Base-by-base conservation (phyloP, 352 stramenopile genomes). In the Pythium myriotylum region DNA sequence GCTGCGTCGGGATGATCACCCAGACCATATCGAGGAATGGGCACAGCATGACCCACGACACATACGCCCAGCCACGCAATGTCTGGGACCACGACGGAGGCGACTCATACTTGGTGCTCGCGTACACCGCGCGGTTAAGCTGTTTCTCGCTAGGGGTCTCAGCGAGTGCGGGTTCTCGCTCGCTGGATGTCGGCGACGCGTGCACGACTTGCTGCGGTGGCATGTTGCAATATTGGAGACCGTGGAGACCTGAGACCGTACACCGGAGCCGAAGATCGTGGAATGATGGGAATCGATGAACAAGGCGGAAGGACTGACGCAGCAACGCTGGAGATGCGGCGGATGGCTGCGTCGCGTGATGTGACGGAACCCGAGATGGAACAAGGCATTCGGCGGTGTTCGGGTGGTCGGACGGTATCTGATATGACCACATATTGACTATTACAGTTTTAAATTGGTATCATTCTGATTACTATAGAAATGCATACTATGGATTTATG, bases 1-100 rank as follows among this genome's bases (percentile, higher is more conserved):
- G 68, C 42, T 70, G 74, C 59, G 86, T 59, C 4, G 81, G 81
- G 56, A 88, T 76, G 47, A 89, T 69, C 20, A 91, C 56, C 27
- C 83, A 89, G 10, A 76, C 65, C n/a, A 78, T 71, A 52, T 89
- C 76, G 26, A 92, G 58, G 49, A 89, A 87, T 24, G 80, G 70
- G 19, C 67, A 72, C 0, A 76, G 12, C 46, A 89, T 57, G 24
- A 91, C 67, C 13, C 80, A 69, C 8, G 83, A 33, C 29, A 91
- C 16, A 63, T 82, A 88, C 23, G 60, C 55, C 43, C 59, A 59
- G 61, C 80, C 81, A 20, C 74, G 59, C 40, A 87, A 52, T 41
- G 69, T 65, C 62, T 86, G 68, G 13, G 41, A 57, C 66, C 58
- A 80, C n/a, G 74, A 77, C 45, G 72, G 63, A 13, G 51, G 50